Evolutionary conservation across 768 basidiomycete genomes (phyloP).

Genomic region (Phanerochaete sordida): DNA sequence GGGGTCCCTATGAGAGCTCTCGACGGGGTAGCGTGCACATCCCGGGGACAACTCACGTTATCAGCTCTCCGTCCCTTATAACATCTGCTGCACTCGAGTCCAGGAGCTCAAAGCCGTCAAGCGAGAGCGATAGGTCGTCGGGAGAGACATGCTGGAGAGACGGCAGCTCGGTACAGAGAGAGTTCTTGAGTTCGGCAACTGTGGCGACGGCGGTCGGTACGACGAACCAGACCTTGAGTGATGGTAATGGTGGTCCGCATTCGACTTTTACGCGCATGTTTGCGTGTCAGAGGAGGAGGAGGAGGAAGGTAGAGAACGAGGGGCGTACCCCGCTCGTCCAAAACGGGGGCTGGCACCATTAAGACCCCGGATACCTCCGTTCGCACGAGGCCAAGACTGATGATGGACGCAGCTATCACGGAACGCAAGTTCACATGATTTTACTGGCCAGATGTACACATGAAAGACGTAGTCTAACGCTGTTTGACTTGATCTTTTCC

Average conservation of each 20-base stretch:
- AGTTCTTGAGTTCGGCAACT: conserved; percentile 21
- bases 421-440: too few species aligned
- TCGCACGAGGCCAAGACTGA: background rate
- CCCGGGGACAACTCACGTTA: conserved; percentile 19
- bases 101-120: conserved; percentile 29
- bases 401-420: background rate
- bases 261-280: conserved; percentile 26
- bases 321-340: background rate
- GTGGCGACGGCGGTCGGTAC: conserved; percentile 15
- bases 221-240: conserved; percentile 26
- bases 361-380: background rate
- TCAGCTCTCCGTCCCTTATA: conserved; percentile 26
- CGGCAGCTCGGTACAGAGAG: conserved; percentile 21
- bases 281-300: background rate
- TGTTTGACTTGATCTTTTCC: too few species aligned
- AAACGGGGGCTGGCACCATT: too few species aligned
- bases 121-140: conserved; percentile 18
- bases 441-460: too few species aligned
- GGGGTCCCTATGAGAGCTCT: conserved; percentile 18
- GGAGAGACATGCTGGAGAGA: conserved; percentile 11
- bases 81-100: conserved; percentile 26
- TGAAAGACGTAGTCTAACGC: too few species aligned
- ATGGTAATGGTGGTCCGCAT: conserved; percentile 20
- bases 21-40: background rate
- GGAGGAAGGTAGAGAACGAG: background rate